A percentile compares a stretch with the other conserved stretches of the same genome.
Conservation (phyloP, 108 stramenopile species). For the Pseudonitzschia multistriata region DNA sequence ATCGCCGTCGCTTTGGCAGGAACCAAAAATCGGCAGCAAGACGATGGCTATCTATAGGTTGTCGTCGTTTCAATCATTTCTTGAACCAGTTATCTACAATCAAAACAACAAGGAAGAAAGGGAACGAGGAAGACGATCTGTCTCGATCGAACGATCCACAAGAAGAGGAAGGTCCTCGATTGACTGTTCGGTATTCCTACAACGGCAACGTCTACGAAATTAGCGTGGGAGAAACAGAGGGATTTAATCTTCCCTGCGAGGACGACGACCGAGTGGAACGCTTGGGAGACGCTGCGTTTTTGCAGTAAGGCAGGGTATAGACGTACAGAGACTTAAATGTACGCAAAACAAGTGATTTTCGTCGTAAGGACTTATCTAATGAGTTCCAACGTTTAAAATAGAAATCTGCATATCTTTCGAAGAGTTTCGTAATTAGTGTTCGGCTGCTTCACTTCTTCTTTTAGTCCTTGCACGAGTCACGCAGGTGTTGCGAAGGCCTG, state of each 20-base stretch:
- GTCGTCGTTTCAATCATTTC: neutral
- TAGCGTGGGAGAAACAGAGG: conserved; percentile 26
- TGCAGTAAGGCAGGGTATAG: conserved; percentile 21
- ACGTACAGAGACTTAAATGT: too few relatives aligned
- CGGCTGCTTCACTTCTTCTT: too few relatives aligned
- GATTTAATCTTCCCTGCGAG: conserved; percentile 22
- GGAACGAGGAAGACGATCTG: neutral
- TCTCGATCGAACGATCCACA: neutral
- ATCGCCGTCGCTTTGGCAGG: neutral
- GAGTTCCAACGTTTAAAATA: too few relatives aligned
- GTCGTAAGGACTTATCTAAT: too few relatives aligned
- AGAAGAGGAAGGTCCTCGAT: conserved; percentile 10
- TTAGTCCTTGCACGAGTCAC: too few relatives aligned
- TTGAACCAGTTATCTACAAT: neutral
- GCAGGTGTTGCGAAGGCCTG: too few relatives aligned
- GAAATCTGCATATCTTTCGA: too few relatives aligned
- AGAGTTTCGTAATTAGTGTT: too few relatives aligned
- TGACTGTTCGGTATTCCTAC: conserved; percentile 36
- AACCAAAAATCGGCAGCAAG: neutral
- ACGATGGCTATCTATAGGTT: neutral
- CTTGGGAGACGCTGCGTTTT: conserved; percentile 22
- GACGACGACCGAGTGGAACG: conserved; percentile 3
- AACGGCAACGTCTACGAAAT: conserved; percentile 35
- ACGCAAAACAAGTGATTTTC: too few relatives aligned
- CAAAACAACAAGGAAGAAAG: neutral